Conservation (phyloP, 768 basidiomycete genomes). For the Termitomyces sp. region DNA sequence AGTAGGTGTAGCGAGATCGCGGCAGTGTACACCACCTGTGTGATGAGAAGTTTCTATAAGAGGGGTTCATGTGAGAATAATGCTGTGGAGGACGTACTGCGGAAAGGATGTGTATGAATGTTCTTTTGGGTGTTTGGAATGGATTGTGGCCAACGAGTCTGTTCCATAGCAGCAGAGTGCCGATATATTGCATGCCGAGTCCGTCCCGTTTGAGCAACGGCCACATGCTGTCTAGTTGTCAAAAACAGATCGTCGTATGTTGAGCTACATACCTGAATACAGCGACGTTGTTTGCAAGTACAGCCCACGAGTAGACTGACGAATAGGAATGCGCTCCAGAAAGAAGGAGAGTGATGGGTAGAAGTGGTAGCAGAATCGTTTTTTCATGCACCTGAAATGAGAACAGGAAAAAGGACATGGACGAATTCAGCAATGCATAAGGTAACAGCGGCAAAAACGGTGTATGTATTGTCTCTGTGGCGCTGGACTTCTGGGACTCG, state of each 20-base stretch:
- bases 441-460: conserved; percentile 68
- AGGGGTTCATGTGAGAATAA: not conserved
- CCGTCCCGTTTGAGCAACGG: conserved; percentile 82
- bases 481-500: conserved; percentile 9
- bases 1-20: conserved; percentile 57
- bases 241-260: not conserved
- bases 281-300: conserved; percentile 77
- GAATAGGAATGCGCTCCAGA: conserved; percentile 52
- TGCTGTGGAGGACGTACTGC: conserved; percentile 34
- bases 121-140: conserved; percentile 38
- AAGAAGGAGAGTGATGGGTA: conserved; percentile 81
- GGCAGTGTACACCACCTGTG: conserved; percentile 51
- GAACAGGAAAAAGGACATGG: conserved; percentile 93
- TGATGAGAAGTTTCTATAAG: conserved; percentile 2
- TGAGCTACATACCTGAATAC: conserved; percentile 70
- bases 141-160: conserved; percentile 77
- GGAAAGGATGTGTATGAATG: conserved; percentile 53
- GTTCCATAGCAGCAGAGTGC: conserved; percentile 76
- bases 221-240: conserved; percentile 72
- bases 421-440: conserved; percentile 74
- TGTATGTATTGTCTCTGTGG: conserved; percentile 28
- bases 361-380: conserved; percentile 79
- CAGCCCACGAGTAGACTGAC: conserved; percentile 65
- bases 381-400: conserved; percentile 98
- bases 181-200: conserved; percentile 69